A percentile compares a stretch with the other conserved stretches of the same genome.
Evolutionary conservation across 2,329 filamentous ascomycete species (phyloP).

Genomic region (Verticillium isaacii): DNA sequence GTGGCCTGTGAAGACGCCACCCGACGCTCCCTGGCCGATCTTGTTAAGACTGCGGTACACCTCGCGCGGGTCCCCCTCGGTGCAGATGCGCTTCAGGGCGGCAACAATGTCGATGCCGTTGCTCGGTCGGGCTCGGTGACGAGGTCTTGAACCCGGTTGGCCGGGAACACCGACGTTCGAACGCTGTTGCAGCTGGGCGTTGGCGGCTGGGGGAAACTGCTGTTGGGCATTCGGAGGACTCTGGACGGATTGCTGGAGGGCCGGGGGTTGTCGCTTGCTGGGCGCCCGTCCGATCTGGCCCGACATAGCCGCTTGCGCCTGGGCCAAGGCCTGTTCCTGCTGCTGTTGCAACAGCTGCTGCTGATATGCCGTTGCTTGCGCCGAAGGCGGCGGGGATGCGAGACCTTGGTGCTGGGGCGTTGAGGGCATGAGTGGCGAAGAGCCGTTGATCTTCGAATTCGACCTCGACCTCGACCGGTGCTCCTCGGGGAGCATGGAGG

Average conservation of each 20-base stretch:
- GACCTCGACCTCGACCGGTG: constrained; percentile 65
- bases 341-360: constrained; percentile 71
- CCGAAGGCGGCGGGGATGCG: constrained; percentile 32
- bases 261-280: constrained; percentile 60
- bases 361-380: constrained; percentile 48
- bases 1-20: constrained; percentile 89
- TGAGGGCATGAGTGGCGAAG: constrained; percentile 43
- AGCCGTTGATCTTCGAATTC: constrained; percentile 58
- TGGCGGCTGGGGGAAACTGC: constrained; percentile 11
- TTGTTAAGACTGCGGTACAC: constrained; percentile 86
- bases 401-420: constrained; percentile 40
- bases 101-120: constrained; percentile 77
- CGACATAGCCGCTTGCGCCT: constrained; percentile 72
- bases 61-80: constrained; percentile 79
- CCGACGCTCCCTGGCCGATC: constrained; percentile 95
- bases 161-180: constrained; percentile 28
- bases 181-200: constrained; percentile 25
- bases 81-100: constrained; percentile 84
- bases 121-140: constrained; percentile 75
- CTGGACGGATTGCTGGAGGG: not conserved
- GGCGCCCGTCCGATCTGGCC: constrained; percentile 67
- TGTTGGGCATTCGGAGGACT: constrained; percentile 39
- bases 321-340: constrained; percentile 77
- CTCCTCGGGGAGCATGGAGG: constrained; percentile 61
- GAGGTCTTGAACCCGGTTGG: constrained; percentile 51